Conservation (phyloP, 441 rosid genomes). For the Pelargonium australe region DNA sequence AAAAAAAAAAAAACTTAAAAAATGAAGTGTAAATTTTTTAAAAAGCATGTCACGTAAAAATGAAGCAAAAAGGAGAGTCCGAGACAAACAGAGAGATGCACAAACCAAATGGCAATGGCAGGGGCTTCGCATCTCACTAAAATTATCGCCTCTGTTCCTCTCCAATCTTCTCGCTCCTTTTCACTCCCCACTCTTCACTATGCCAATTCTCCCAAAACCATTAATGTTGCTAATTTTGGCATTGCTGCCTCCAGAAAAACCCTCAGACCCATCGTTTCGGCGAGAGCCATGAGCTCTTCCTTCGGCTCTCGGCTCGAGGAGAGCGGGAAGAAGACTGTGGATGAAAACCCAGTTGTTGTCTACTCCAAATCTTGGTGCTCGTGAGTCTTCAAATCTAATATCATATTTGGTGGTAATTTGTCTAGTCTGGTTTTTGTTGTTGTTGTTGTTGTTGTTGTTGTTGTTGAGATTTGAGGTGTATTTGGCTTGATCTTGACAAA, state of each 20-base stretch:
- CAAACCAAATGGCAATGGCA: slow-evolving; percentile 26
- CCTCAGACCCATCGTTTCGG: slow-evolving; percentile 18
- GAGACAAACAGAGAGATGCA: no score
- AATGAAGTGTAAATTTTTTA: no score
- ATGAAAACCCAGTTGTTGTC: slow-evolving; percentile 68
- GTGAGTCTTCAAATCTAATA: slow-evolving; percentile 43
- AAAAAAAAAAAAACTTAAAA: no score
- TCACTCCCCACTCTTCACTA: no score
- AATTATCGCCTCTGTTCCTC: slow-evolving; percentile 18
- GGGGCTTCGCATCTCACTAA: slow-evolving; percentile 23
- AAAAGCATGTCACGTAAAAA: no score
- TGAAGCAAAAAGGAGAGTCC: no score
- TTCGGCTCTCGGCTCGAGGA: slow-evolving; percentile 90
- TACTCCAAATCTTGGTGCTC: slow-evolving; percentile 97
- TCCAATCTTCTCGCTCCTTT: no score
- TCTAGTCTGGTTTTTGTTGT: no score
- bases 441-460: no score
- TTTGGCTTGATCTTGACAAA: neutral
- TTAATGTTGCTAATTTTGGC: slow-evolving; percentile 8
- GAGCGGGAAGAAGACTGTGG: slow-evolving; percentile 53
- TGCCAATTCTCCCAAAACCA: neutral
- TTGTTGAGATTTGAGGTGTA: neutral
- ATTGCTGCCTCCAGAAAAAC: slow-evolving; percentile 20
- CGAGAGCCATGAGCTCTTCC: slow-evolving; percentile 48
- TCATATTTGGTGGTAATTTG: neutral